Conservation (phyloP, 331 rosid genomes). For the Acacia concinna region DNA sequence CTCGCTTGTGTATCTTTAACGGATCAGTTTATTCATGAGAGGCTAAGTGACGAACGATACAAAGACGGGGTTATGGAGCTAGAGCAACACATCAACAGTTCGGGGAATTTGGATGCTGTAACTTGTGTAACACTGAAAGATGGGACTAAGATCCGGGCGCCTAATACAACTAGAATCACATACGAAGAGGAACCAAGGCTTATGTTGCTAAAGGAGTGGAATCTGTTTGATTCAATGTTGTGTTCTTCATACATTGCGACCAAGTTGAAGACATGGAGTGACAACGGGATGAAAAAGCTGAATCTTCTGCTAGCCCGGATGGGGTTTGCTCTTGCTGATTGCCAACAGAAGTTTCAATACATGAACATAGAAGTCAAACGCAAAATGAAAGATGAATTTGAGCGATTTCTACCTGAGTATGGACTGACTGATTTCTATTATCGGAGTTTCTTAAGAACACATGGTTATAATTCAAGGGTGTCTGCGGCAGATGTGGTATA, state of each 20-base stretch:
- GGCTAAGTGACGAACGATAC: slow-evolving; percentile 88
- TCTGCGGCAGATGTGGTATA: slow-evolving; percentile 98
- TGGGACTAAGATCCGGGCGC: slow-evolving; percentile 83
- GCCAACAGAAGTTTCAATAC: slow-evolving; percentile 92
- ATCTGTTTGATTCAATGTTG: slow-evolving; percentile 85
- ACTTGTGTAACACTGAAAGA: slow-evolving; percentile 79
- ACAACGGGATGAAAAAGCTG: slow-evolving; percentile 88
- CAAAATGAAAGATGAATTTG: slow-evolving; percentile 81
- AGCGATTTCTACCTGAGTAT: slow-evolving; percentile 75
- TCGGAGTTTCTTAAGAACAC: slow-evolving; percentile 73
- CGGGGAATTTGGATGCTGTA: slow-evolving; percentile 78
- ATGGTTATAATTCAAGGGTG: slow-evolving; percentile 79
- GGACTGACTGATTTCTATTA: slow-evolving; percentile 89
- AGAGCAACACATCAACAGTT: slow-evolving; percentile 78
- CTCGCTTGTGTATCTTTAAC: slow-evolving; percentile 82
- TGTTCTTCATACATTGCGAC: slow-evolving; percentile 87
- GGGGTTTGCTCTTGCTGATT: slow-evolving; percentile 92
- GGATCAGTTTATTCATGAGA: slow-evolving; percentile 90
- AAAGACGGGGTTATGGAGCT: slow-evolving; percentile 92
- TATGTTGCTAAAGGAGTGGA: slow-evolving; percentile 94
- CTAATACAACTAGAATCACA: slow-evolving; percentile 59
- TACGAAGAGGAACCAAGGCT: slow-evolving; percentile 91
- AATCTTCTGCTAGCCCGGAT: slow-evolving; percentile 85
- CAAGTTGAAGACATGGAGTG: slow-evolving; percentile 95
- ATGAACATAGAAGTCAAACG: slow-evolving; percentile 89